phyloP scores from a whole-genome alignment of 371 early-diverging fungal genomes.

The Mortierella sp. region DNA sequence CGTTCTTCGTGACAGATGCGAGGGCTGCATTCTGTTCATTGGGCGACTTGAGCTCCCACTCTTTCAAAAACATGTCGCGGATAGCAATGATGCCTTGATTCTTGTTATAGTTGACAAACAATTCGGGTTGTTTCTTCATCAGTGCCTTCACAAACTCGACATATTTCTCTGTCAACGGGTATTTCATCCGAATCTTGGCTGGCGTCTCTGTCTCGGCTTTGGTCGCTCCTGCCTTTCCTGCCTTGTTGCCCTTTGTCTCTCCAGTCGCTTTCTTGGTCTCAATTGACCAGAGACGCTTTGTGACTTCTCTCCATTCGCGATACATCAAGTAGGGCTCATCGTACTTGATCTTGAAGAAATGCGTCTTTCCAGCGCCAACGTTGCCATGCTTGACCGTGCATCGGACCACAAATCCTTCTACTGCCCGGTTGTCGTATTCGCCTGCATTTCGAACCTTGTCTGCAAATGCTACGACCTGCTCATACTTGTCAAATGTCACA shows the following conservation, averaged over 20 bases:
- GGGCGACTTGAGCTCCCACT: constrained; percentile 49
- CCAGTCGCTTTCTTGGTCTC: constrained; percentile 18
- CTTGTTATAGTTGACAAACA: constrained; percentile 72
- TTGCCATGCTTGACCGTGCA: constrained; percentile 57
- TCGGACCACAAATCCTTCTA: constrained; percentile 96
- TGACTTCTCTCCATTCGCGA: constrained; percentile 96
- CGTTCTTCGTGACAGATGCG: neutral
- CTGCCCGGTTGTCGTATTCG: constrained; percentile 68
- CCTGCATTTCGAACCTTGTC: constrained; percentile 73
- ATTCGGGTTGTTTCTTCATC: constrained; percentile 68
- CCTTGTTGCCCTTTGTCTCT: neutral
- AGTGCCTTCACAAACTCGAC: constrained; percentile 78
- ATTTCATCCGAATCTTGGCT: constrained; percentile 56
- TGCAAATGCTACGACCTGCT: constrained; percentile 72
- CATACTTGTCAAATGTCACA: constrained; percentile 48
- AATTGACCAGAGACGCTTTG: constrained; percentile 61
- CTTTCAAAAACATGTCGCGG: constrained; percentile 76
- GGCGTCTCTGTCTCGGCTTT: neutral
- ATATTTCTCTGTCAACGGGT: constrained; percentile 74
- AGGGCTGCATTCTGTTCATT: constrained; percentile 18
- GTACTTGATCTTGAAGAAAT: constrained; percentile 94
- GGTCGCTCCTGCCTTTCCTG: neutral
- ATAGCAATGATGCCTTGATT: constrained; percentile 84
- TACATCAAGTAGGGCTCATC: constrained; percentile 93
- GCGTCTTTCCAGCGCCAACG: constrained; percentile 34